Base-by-base conservation (phyloP, 441 rosid species). In the Croton setiger region DNA sequence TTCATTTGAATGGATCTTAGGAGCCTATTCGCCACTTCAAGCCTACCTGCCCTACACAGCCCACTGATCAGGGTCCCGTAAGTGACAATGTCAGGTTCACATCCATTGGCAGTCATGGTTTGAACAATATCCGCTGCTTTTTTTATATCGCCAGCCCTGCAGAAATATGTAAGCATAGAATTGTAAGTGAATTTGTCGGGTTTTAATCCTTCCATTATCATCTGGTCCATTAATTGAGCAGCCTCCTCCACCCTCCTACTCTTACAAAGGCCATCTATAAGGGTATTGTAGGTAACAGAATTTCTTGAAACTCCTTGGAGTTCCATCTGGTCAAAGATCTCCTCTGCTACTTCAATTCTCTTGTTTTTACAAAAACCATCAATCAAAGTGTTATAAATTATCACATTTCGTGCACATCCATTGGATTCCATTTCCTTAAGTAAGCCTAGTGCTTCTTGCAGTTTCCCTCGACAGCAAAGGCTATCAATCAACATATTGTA, bases 291-390 rank as follows among this genome's bases (percentile, higher is more conserved):
- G 33, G 97, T 91, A 60, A 91, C 91, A 0, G 88, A 81, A 80
- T 87, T 86, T 79, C 98, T 87, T 11, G 98, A 89, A 69, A 94
- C 82, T 37, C 96, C 97, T 43, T 85, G 92, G 70, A 91, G 67
- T 76, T 94, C 98, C 96, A 94, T 91, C 78, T 94, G 92, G 71
- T 94, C 97, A 15, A 94, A 91, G 49, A 91, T 87, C 82, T 91
- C 93, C 81, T 94, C 96, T 0, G 97, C 97, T 67, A 85, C 92
- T 77, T 78, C 77, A 31, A 88, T 80, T 83, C 76, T 87, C 74
- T 79, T 84, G 68, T 82, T 88, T 84, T 91, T 94, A 78, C 96
- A 87, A 67, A 91, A 91, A 72, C 98, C 96, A 64, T 84, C 91
- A 61, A 94, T 94, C 81, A 93, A 80, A 47, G 97, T 94, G 78